Evolutionary conservation across 2,329 filamentous ascomycete genomes (phyloP).

Genomic region (Fusarium verrucosum): DNA sequence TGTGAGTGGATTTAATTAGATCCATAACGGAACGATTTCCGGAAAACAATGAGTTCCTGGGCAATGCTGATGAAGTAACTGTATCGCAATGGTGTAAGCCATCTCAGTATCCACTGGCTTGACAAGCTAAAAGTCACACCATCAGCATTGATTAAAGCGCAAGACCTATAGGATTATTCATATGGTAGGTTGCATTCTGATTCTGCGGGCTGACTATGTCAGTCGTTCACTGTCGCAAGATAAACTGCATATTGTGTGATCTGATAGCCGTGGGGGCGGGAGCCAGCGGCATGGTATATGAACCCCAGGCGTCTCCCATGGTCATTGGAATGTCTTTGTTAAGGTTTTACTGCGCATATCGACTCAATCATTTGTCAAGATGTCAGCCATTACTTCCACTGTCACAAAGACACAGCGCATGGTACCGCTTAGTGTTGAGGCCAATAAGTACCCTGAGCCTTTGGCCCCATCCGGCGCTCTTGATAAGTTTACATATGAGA

Average conservation of each 20-base stretch:
- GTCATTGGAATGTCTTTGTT: background rate
- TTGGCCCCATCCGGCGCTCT: slow-evolving; percentile 7
- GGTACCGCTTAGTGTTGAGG: slow-evolving; percentile 2
- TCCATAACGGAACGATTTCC: background rate
- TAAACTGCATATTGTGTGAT: slow-evolving; percentile 12
- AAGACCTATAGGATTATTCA: background rate
- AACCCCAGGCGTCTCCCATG: no score
- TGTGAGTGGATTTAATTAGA: no score
- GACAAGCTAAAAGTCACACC: slow-evolving; percentile 3
- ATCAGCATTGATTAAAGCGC: background rate
- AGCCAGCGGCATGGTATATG: background rate
- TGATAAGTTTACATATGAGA: slow-evolving; percentile 42
- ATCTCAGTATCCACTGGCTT: background rate
- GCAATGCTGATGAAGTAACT: background rate
- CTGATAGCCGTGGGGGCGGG: background rate
- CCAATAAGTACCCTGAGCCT: slow-evolving; percentile 10
- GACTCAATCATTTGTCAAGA: background rate
- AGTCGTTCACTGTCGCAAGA: slow-evolving; percentile 2
- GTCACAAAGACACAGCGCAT: slow-evolving; percentile 10
- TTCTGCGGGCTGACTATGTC: background rate
- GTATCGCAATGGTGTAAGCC: no score
- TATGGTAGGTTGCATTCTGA: background rate
- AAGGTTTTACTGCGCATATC: background rate
- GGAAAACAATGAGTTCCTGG: background rate
- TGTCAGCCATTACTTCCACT: slow-evolving; percentile 8